Evolutionary conservation across 805 yeast genomes (phyloP), one percentile per base, ranked within the genome.

Genomic region (Brettanomyces bruxellensis): DNA sequence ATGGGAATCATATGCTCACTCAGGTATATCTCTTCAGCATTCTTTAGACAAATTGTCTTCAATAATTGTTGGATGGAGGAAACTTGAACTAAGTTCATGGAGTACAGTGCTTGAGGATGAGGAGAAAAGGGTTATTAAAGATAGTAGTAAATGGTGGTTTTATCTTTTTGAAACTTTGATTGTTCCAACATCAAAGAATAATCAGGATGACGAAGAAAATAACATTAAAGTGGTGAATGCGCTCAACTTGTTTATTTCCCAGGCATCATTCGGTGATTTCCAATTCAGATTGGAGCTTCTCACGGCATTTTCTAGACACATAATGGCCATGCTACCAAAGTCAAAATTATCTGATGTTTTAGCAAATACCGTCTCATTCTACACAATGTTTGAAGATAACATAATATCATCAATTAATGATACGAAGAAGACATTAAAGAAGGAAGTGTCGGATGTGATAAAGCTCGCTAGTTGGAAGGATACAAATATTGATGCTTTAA

Each of bases 391-490:
- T 56, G 46, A 63, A 3, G 69, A 75, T 0, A 54, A 60, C 1
- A 67, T 91, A n/a, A 59, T 61, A 2, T 75, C 72, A 0, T 61
- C 66, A 9, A 58, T 89, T 8, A 55, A 54, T 0, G 57, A 58
- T 1, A 72, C 73, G 1, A 80, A 73, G 60, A 78, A 74, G 55
- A 62, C 65, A 3, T 66, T 91, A 34, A 87, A 82, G 48, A 91
- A 90, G 58, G 88, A 88, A 43, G 76, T 93, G 9, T 73, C 79
- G 34, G 99, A 93, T 48, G 82, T 89, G 3, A 88, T 93, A 39
- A 66, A 87, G 40, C 70, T 93, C 13, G 97, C 99, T 1, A 86
- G 96, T 57, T 95, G 98, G 98, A 89, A 90, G 55, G 99, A 93
- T 66, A 90, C 89, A 11, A 95, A 93, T 57, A 78, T 89, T 40